Percentiles rank a stretch among this genome's conserved stretches.
phyloP scores from a whole-genome alignment of 1,139 yeast species.

The Waltiozyma sp. region DNA sequence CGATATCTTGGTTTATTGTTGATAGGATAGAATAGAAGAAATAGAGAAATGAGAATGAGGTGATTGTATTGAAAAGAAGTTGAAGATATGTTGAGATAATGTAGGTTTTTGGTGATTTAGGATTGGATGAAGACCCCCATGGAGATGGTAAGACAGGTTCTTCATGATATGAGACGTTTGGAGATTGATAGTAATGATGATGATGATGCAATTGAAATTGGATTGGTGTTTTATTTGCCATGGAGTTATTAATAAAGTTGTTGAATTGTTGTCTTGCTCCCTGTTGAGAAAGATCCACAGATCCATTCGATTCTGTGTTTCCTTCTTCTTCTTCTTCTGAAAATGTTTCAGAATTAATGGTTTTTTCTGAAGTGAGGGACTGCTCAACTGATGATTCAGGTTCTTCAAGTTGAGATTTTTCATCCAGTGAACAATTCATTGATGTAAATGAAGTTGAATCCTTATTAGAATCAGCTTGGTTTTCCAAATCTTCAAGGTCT shows the following conservation, averaged over 20 bases:
- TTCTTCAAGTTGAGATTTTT: background rate
- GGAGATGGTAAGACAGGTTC: conserved; percentile 30
- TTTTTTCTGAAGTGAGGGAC: too few species aligned
- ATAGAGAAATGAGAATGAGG: conserved; percentile 33
- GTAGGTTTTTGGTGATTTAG: conserved; percentile 31
- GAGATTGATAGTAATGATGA: conserved; percentile 26
- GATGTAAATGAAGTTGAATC: background rate
- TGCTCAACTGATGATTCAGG: too few species aligned
- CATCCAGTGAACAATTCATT: background rate
- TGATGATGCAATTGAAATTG: conserved; percentile 33
- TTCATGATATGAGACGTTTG: conserved; percentile 4
- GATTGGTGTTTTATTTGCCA: conserved; percentile 12
- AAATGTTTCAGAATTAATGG: too few species aligned
- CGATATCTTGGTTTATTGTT: conserved; percentile 43
- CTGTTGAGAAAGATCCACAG: background rate
- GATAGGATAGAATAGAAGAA: conserved; percentile 31
- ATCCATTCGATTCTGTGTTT: background rate
- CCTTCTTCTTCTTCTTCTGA: too few species aligned
- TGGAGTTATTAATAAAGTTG: background rate
- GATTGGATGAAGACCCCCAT: conserved; percentile 25
- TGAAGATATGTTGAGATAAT: conserved; percentile 50
- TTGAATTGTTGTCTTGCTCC: background rate
- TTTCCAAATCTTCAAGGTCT: background rate
- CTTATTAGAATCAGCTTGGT: background rate
- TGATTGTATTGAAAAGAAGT: conserved; percentile 33